A percentile compares a stretch with the other conserved stretches of the same genome.
phyloP scores from a whole-genome alignment of 2,329 filamentous ascomycete species.

The Colletotrichum echinochloae region DNA sequence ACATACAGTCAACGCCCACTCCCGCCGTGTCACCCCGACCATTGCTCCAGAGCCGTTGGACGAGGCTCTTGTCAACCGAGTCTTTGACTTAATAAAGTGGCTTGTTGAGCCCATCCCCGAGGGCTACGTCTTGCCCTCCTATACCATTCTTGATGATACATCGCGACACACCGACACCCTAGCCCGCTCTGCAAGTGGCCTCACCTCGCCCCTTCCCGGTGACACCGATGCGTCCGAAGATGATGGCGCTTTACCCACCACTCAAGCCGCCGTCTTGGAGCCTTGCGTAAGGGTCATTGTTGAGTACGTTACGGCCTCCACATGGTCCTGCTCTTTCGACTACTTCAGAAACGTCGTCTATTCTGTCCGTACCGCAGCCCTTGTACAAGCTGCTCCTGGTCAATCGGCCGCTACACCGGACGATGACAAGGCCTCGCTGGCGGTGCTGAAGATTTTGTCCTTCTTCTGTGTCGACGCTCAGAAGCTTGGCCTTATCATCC shows the following conservation, averaged over 20 bases:
- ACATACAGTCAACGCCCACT: constrained; percentile 28
- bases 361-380: constrained; percentile 59
- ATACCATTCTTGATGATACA: constrained; percentile 67
- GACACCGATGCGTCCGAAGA: constrained; percentile 50
- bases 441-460: constrained; percentile 69
- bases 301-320: constrained; percentile 74
- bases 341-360: constrained; percentile 67
- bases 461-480: constrained; percentile 74
- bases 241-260: constrained; percentile 45
- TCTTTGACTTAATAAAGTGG: constrained; percentile 67
- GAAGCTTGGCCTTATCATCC: constrained; percentile 71
- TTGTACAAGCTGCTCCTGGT: constrained; percentile 53
- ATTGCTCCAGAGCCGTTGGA: constrained; percentile 57
- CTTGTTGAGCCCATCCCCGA: constrained; percentile 72
- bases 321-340: constrained; percentile 70
- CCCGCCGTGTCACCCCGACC: constrained; percentile 41
- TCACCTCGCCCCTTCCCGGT: constrained; percentile 46
- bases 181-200: constrained; percentile 12
- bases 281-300: constrained; percentile 66
- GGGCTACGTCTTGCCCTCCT: constrained; percentile 65
- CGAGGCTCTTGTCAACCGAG: constrained; percentile 63
- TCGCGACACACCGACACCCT: constrained; percentile 47
- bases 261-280: constrained; percentile 63
- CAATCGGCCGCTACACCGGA: constrained; percentile 56
- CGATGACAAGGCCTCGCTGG: constrained; percentile 64